Percentiles rank a stretch among this genome's conserved stretches.
Conservation (phyloP, 108 stramenopile species). For the Schizochytrium sp. region DNA sequence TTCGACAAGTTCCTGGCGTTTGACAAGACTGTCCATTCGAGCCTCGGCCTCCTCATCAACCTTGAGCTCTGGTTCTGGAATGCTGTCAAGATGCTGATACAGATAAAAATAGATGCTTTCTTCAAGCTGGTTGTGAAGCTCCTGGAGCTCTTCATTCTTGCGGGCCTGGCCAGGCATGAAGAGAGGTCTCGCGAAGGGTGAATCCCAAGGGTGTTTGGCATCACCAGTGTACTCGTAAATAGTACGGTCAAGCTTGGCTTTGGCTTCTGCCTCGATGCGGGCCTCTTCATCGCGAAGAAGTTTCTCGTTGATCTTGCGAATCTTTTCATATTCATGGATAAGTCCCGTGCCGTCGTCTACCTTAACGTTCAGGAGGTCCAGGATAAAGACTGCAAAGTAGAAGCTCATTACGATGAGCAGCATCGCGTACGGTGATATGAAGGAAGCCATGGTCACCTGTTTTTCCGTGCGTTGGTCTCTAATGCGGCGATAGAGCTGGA, state of each 20-base stretch:
- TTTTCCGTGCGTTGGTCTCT: too few species aligned
- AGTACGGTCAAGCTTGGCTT: neutral
- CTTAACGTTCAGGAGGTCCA: conserved; percentile 53
- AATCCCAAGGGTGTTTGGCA: neutral
- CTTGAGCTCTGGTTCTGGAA: conserved; percentile 1
- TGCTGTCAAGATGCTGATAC: neutral
- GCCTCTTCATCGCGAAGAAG: conserved; percentile 3
- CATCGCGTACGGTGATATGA: neutral
- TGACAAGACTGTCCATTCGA: conserved; percentile 17
- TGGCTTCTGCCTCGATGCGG: conserved; percentile 3
- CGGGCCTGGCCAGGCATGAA: neutral
- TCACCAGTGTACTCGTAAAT: neutral
- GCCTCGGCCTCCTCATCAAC: neutral
- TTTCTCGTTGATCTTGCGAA: conserved; percentile 13
- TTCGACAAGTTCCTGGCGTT: conserved; percentile 26
- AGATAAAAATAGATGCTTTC: conserved; percentile 54
- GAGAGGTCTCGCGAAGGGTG: neutral
- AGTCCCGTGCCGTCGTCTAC: conserved; percentile 60
- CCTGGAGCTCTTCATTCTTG: conserved; percentile 34
- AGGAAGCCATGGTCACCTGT: too few species aligned
- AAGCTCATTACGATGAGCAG: conserved; percentile 58
- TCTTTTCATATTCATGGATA: conserved; percentile 47
- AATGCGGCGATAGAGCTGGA: too few species aligned
- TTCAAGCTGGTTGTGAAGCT: conserved; percentile 34
- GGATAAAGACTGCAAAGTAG: conserved; percentile 50